A percentile compares a stretch with the other conserved stretches of the same genome.
phyloP scores from a whole-genome alignment of 2,329 filamentous ascomycete genomes.

The Elsinoe necatrix region DNA sequence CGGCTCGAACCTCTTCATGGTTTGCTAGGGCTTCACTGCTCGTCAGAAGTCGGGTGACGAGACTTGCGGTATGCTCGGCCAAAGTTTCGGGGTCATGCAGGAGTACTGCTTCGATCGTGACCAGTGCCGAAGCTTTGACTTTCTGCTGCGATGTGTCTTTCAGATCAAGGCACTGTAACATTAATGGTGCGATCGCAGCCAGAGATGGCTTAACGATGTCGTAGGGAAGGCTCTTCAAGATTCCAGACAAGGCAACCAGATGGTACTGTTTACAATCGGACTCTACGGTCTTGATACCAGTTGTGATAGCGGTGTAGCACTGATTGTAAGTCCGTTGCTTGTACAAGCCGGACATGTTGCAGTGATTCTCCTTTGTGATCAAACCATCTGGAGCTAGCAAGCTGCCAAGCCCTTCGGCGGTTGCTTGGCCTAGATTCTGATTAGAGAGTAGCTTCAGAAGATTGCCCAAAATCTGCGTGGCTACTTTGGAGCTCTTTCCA shows the following conservation, averaged over 20 bases:
- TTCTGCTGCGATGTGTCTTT: slow-evolving; percentile 35
- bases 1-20: slow-evolving; percentile 37
- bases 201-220: slow-evolving; percentile 53
- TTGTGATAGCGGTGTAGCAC: slow-evolving; percentile 48
- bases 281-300: slow-evolving; percentile 41
- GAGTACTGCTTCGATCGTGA: slow-evolving; percentile 51
- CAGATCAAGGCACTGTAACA: slow-evolving; percentile 54
- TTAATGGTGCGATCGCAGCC: slow-evolving; percentile 48
- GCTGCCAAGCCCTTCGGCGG: slow-evolving; percentile 49
- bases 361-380: slow-evolving; percentile 52
- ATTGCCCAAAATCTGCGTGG: slow-evolving; percentile 34
- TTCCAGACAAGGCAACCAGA: slow-evolving; percentile 54
- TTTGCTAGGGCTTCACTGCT: slow-evolving; percentile 23
- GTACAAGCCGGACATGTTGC: slow-evolving; percentile 52
- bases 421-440: slow-evolving; percentile 38
- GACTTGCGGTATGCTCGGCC: slow-evolving; percentile 49
- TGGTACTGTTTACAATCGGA: slow-evolving; percentile 49
- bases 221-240: slow-evolving; percentile 52
- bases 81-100: slow-evolving; percentile 46
- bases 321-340: slow-evolving; percentile 57
- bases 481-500: slow-evolving; percentile 39
- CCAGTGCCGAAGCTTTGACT: slow-evolving; percentile 53
- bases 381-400: slow-evolving; percentile 54
- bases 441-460: slow-evolving; percentile 45
- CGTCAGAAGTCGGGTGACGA: slow-evolving; percentile 47